These are phyloP conservation scores for Drosera spatulata DNA, from an alignment of 179 eudicot species.

Conservation along the genomic window DNA sequence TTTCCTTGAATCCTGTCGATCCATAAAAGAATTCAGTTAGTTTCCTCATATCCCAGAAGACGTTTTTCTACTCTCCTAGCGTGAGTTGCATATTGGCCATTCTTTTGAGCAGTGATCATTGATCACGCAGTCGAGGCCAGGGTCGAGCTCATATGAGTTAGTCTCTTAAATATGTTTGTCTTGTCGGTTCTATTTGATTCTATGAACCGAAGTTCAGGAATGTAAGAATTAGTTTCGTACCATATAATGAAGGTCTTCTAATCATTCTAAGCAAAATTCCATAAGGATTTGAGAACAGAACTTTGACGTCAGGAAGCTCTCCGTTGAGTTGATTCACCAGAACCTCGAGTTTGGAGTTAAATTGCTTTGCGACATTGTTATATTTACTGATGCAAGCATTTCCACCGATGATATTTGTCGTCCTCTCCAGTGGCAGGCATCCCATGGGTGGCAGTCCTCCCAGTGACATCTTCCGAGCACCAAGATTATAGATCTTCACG, in stretches of 20 bases:
- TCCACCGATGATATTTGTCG: conserved; percentile 23
- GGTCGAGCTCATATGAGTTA: no score
- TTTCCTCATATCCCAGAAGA: not conserved
- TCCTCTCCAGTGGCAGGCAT: conserved; percentile 62
- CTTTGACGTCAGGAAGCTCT: conserved; percentile 30
- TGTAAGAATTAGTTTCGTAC: conserved; percentile 18
- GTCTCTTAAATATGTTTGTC: no score
- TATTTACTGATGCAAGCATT: conserved; percentile 37
- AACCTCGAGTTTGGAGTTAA: conserved; percentile 35
- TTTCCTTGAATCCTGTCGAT: conserved; percentile 26
- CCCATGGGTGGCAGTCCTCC: conserved; percentile 85
- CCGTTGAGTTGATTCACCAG: conserved; percentile 31
- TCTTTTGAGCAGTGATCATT: no score
- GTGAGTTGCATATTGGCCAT: no score
- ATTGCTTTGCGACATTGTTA: conserved; percentile 40
- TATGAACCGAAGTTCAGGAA: not conserved
- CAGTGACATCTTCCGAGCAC: conserved; percentile 55
- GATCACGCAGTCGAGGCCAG: no score
- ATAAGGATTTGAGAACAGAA: conserved; percentile 49
- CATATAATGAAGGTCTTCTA: conserved; percentile 32
- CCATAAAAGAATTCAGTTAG: not conserved
- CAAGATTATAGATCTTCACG: conserved; percentile 31
- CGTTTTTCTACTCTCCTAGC: not conserved
- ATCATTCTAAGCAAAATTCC: conserved; percentile 20
- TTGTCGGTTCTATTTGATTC: not conserved